Conservation (phyloP, 2,329 filamentous ascomycete species). For the Colletotrichum camelliae region DNA sequence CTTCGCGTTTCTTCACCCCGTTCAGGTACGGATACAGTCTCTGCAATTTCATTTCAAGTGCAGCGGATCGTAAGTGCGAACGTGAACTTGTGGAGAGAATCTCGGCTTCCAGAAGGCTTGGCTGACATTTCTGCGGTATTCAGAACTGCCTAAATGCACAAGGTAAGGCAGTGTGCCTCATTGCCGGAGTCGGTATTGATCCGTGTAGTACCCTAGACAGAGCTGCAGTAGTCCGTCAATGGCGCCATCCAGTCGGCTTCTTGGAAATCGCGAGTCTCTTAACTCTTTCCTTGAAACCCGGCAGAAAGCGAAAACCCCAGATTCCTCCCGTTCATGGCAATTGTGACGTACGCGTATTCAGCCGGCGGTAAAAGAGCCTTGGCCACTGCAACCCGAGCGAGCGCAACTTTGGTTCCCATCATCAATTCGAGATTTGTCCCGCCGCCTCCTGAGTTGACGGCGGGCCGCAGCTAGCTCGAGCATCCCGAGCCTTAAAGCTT, state of each 20-base stretch:
- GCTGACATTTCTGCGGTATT: neutral
- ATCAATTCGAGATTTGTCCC: neutral
- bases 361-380: neutral
- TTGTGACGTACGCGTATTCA: neutral
- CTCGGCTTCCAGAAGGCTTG: neutral
- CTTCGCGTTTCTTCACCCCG: neutral
- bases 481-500: slow-evolving; percentile 6
- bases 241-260: neutral
- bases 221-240: neutral
- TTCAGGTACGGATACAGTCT: rapidly evolving
- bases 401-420: neutral
- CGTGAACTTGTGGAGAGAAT: neutral
- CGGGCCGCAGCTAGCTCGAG: neutral
- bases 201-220: neutral
- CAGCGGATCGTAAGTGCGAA: neutral
- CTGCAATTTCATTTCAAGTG: neutral
- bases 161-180: neutral
- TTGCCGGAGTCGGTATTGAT: neutral
- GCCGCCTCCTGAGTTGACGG: neutral
- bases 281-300: neutral
- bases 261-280: neutral
- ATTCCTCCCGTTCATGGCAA: neutral
- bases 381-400: neutral
- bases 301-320: too few species aligned
- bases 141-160: neutral